Base-by-base conservation (phyloP, 1,139 yeast genomes). In the Pichia sp. region DNA sequence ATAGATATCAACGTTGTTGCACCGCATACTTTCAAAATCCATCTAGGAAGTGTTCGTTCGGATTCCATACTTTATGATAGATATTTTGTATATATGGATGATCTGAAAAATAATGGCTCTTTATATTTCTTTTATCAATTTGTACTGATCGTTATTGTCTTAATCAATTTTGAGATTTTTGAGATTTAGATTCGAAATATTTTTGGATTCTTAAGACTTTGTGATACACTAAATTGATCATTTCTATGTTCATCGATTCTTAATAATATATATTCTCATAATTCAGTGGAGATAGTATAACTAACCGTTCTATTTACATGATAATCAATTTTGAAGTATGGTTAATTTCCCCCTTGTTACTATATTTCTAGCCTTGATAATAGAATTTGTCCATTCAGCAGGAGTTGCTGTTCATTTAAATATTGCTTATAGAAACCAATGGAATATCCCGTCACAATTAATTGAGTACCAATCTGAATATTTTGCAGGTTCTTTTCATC, bases 401-500 rank as follows among this genome's bases (percentile, higher is more conserved):
- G 66, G 66, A 5, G 50, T 63, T 4, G 54, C 61, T 0, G 70
- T 70, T 4, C 82, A 77, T 58, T 51, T 73, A 30, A 61, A 72
- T 0, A 52, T 76, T 16, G 67, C 74, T 6, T 65, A 72, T 15
- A 61, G 79, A 42, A 55, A 68, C 0, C 42, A 47, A 13, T 51
- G 57, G 1, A 53, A 54, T 39, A 52, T 69, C 13, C 73, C 74
- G 1, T 46, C 49, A 9, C 64, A 61, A 3, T 46, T 70, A 7
- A 47, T 48, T 7, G 54, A 50, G 3, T 39, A 41, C 12, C 43
- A 41, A 26, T 32, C 32, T 7, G 49, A 56, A 8, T 53, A 67
- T 34, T 62, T 72, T 18, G 73, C 80, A 0, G 85, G 85, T 0
- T 71, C 83, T 0, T 80, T 80, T 58, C 77, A 75, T 56, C 86